Conservation (phyloP, 2,329 filamentous ascomycete species). For the Trichocomaceae sp. region DNA sequence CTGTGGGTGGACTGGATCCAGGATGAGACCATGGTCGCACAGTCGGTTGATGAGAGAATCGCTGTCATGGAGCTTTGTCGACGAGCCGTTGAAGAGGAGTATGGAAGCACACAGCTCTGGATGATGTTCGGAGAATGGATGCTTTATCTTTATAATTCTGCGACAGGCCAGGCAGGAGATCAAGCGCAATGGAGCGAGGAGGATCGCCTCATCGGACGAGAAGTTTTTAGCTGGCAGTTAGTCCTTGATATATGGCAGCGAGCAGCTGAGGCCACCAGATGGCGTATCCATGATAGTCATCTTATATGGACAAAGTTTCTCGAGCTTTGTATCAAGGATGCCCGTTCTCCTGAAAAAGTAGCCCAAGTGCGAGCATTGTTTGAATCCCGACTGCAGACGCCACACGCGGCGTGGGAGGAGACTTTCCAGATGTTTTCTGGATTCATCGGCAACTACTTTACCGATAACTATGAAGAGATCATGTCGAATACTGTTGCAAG, state of each 20-base stretch:
- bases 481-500: conserved; percentile 51
- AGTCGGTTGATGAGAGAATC: conserved; percentile 51
- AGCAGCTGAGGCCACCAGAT: conserved; percentile 51
- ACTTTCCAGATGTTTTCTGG: conserved; percentile 55
- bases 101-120: conserved; percentile 56
- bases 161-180: conserved; percentile 34
- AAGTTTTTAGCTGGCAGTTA: conserved; percentile 53
- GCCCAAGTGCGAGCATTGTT: conserved; percentile 47
- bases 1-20: conserved; percentile 59
- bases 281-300: conserved; percentile 56
- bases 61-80: conserved; percentile 54
- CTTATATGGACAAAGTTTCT: conserved; percentile 57
- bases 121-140: conserved; percentile 57
- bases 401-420: conserved; percentile 54
- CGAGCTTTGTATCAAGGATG: conserved; percentile 48
- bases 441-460: conserved; percentile 52
- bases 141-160: conserved; percentile 49
- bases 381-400: conserved; percentile 49
- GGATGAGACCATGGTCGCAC: conserved; percentile 55
- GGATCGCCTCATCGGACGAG: conserved; percentile 51
- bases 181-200: conserved; percentile 46
- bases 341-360: conserved; percentile 44
- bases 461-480: conserved; percentile 49
- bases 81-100: conserved; percentile 55
- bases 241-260: conserved; percentile 52